Conservation (phyloP, 495 filamentous ascomycete genomes). For the Penicillium alfredii region DNA sequence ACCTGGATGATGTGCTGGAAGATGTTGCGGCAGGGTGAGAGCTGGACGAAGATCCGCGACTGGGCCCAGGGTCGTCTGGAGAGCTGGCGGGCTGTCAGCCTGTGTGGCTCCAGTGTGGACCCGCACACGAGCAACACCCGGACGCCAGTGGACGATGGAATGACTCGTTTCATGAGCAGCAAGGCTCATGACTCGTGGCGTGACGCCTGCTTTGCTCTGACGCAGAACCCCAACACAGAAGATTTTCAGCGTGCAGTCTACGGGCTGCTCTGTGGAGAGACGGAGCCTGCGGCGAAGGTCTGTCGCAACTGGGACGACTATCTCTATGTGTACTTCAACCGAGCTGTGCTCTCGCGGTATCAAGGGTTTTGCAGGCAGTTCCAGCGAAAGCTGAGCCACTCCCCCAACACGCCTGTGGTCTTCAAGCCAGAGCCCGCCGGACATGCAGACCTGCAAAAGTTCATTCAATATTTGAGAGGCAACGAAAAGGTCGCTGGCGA, state of each 20-base stretch:
- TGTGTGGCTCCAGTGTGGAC: slow-evolving; percentile 41
- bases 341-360: slow-evolving; percentile 56
- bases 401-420: slow-evolving; percentile 24
- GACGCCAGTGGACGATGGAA: slow-evolving; percentile 36
- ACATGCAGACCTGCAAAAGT: slow-evolving; percentile 36
- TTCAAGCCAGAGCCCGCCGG: slow-evolving; percentile 37
- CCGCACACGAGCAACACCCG: slow-evolving; percentile 19
- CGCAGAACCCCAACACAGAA: slow-evolving; percentile 58
- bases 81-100: slow-evolving; percentile 68
- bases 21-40: slow-evolving; percentile 72
- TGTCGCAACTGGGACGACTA: slow-evolving; percentile 83
- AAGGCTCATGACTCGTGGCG: slow-evolving; percentile 61
- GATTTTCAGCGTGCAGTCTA: slow-evolving; percentile 87
- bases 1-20: slow-evolving; percentile 88
- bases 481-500: slow-evolving; percentile 34
- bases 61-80: slow-evolving; percentile 77
- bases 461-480: slow-evolving; percentile 31
- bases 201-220: slow-evolving; percentile 71
- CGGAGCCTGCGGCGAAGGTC: slow-evolving; percentile 65
- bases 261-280: slow-evolving; percentile 77
- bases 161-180: slow-evolving; percentile 44
- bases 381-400: slow-evolving; percentile 36
- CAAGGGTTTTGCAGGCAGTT: slow-evolving; percentile 42
- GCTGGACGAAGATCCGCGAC: slow-evolving; percentile 64
- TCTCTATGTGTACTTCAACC: slow-evolving; percentile 86